Conservation (phyloP, 371 early-diverging fungal genomes). For the Mucor sp. region DNA sequence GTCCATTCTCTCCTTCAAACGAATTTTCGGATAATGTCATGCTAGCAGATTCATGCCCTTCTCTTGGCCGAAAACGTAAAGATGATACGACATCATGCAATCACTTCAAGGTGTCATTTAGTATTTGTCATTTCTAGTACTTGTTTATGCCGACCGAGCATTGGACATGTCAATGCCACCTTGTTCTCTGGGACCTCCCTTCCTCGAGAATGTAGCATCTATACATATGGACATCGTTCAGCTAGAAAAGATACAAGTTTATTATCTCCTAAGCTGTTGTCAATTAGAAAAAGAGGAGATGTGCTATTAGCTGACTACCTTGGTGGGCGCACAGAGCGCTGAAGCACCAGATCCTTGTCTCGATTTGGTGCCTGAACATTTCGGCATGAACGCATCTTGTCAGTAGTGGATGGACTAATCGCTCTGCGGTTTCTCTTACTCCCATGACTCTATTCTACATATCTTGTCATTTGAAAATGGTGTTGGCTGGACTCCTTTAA, state of each 20-base stretch:
- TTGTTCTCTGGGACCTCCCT: background rate
- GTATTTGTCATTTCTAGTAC: background rate
- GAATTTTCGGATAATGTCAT: background rate
- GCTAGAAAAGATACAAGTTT: background rate
- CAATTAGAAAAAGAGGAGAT: background rate
- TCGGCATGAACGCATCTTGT: background rate
- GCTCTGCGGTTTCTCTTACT: background rate
- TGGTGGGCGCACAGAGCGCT: background rate
- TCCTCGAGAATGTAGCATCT: background rate
- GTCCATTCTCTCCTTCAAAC: background rate
- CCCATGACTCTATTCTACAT: background rate
- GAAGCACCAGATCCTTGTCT: background rate
- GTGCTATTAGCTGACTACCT: background rate
- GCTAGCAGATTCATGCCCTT: background rate
- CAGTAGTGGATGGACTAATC: background rate
- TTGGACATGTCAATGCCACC: background rate
- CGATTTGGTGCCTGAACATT: background rate
- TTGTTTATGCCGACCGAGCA: background rate
- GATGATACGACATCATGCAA: conserved; percentile 1
- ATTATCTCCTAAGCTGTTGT: background rate
- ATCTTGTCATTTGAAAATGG: background rate
- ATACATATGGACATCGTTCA: background rate
- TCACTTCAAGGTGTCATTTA: background rate
- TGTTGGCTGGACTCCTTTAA: background rate
- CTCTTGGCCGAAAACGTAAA: background rate